Percentiles rank a stretch among this genome's conserved stretches.
Evolutionary conservation across 768 basidiomycete genomes (phyloP).

Genomic region (Mycena chlorophos): DNA sequence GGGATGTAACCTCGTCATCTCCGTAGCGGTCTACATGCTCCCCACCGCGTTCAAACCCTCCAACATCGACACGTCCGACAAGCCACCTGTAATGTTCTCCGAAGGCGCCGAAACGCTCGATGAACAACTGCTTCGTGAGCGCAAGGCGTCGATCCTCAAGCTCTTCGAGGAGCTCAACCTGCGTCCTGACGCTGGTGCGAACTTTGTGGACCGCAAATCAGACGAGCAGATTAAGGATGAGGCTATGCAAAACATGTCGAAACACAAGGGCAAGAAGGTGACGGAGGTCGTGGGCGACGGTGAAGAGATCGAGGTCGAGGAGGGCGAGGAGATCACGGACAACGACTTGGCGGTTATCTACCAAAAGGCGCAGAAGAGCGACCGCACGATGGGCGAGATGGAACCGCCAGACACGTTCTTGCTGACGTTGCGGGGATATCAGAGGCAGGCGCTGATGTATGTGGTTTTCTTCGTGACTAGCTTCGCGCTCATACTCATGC

Average conservation of each 20-base stretch:
- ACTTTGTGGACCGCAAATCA: slow-evolving; percentile 33
- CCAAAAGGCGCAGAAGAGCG: slow-evolving; percentile 83
- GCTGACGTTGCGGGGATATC: slow-evolving; percentile 78
- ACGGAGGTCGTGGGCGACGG: slow-evolving; percentile 78
- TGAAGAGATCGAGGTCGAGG: slow-evolving; percentile 82
- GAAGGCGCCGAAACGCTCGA: slow-evolving; percentile 79
- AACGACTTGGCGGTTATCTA: slow-evolving; percentile 84
- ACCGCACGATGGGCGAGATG: slow-evolving; percentile 75
- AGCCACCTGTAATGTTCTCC: slow-evolving; percentile 50
- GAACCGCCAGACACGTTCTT: slow-evolving; percentile 78
- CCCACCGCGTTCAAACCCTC: slow-evolving; percentile 64
- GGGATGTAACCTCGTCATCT: slow-evolving; percentile 76
- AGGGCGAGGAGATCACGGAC: slow-evolving; percentile 78
- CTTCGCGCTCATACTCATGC: slow-evolving; percentile 4
- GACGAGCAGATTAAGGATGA: slow-evolving; percentile 39
- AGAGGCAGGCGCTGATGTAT: slow-evolving; percentile 86
- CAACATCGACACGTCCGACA: slow-evolving; percentile 35
- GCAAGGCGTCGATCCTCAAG: slow-evolving; percentile 71
- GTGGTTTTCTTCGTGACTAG: slow-evolving; percentile 24
- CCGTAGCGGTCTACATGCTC: slow-evolving; percentile 70
- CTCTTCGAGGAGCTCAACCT: slow-evolving; percentile 76
- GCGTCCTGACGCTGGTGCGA: slow-evolving; percentile 56
- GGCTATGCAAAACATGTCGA: slow-evolving; percentile 42
- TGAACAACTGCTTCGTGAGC: slow-evolving; percentile 76
- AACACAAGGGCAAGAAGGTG: slow-evolving; percentile 42